These are phyloP conservation scores for Angomonas ambiguus DNA, from an alignment of 208 protist species.

Conservation along the genomic window DNA sequence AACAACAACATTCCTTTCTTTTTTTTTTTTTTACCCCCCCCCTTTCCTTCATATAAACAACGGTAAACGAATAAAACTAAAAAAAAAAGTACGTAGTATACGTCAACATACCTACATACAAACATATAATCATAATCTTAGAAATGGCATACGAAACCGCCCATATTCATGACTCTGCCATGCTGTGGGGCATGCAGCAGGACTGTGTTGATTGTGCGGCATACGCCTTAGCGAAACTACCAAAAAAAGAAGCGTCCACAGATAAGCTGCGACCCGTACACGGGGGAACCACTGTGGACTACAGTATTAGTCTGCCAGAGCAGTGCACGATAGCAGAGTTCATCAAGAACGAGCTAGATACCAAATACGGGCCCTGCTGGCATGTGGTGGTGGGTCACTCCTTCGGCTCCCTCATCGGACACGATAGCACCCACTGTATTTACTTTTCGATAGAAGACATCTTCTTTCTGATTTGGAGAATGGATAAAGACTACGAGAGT, in stretches of 20 bases:
- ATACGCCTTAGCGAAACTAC: constrained; percentile 38
- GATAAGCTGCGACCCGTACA: background rate
- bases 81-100: background rate
- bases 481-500: constrained; percentile 40
- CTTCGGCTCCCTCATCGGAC: constrained; percentile 99
- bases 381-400: constrained; percentile 99
- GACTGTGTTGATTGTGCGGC: constrained; percentile 85
- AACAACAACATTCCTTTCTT: background rate
- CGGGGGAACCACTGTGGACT: background rate
- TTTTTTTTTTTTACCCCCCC: background rate
- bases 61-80: background rate
- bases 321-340: constrained; percentile 99
- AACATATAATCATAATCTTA: background rate
- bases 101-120: background rate
- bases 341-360: constrained; percentile 99
- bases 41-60: background rate
- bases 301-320: constrained; percentile 42
- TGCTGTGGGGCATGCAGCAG: constrained; percentile 78
- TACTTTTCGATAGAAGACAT: constrained; percentile 99
- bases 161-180: constrained; percentile 73
- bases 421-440: constrained; percentile 97
- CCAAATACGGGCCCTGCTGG: constrained; percentile 98
- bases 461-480: constrained; percentile 97
- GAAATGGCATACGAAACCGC: constrained; percentile 58
- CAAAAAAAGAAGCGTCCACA: background rate